Conservation (phyloP, 192 early-diverging fungal genomes). For the Phycomyces blakesleeanus region DNA sequence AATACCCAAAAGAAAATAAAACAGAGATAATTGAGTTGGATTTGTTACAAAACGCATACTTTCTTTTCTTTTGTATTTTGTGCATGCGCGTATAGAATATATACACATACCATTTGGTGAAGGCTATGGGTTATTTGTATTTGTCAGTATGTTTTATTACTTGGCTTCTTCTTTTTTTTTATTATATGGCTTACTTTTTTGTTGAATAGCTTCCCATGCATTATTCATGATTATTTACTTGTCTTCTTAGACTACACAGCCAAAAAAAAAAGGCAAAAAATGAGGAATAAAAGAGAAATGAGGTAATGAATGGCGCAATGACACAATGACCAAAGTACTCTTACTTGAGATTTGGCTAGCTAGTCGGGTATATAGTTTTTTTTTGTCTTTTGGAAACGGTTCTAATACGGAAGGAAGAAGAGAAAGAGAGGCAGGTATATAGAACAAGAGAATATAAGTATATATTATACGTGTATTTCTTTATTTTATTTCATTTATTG, state of each 20-base stretch:
- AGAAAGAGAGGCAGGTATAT: neutral
- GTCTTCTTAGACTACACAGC: too few species aligned
- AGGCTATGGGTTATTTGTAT: slow-evolving; percentile 42
- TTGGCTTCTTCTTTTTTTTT: neutral
- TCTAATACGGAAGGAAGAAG: neutral
- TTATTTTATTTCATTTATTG: slow-evolving; percentile 3
- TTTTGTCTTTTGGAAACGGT: too few species aligned
- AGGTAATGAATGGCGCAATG: neutral
- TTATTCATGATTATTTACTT: slow-evolving; percentile 57
- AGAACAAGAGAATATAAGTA: neutral
- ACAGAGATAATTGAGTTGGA: neutral
- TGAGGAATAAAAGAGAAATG: neutral
- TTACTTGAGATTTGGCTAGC: too few species aligned
- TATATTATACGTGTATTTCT: neutral
- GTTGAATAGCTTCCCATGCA: slow-evolving; percentile 87
- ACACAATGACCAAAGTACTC: too few species aligned
- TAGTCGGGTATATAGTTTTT: too few species aligned
- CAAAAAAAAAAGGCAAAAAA: too few species aligned
- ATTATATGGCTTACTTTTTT: slow-evolving; percentile 88
- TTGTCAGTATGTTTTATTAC: neutral
- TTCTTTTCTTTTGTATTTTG: too few species aligned
- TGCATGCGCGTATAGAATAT: too few species aligned
- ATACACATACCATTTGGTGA: slow-evolving; percentile 81
- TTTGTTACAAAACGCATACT: neutral
- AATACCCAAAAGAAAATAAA: neutral